phyloP scores from a whole-genome alignment of 176 grass and related monocot species.

The Canna indica region DNA sequence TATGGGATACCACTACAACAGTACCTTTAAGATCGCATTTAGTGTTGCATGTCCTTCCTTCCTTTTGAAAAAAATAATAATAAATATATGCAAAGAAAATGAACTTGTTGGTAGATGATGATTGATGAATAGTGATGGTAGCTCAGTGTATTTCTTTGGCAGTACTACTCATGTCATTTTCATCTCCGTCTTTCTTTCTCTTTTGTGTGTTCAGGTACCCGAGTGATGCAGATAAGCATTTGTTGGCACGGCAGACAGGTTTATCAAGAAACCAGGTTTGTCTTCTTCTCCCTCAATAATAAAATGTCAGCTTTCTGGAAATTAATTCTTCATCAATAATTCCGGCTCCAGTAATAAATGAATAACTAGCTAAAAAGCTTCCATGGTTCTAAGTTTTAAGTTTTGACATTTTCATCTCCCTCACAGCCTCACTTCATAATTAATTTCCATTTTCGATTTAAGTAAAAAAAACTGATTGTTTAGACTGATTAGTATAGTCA shows the following conservation, averaged over 20 bases:
- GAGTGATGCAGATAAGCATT: constrained; percentile 98
- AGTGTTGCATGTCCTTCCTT: neutral
- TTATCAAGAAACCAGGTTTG: constrained; percentile 97
- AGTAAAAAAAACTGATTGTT: too few species aligned
- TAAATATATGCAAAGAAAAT: neutral
- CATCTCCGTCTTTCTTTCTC: constrained; percentile 11
- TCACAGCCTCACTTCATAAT: too few species aligned
- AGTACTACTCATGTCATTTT: constrained; percentile 9
- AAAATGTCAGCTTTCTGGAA: neutral
- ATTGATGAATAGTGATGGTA: neutral
- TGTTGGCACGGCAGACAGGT: constrained; percentile 94
- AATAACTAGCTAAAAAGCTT: neutral
- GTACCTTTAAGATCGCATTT: neutral
- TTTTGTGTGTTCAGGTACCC: constrained; percentile 74
- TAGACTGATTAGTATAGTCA: too few species aligned
- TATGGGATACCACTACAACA: constrained; percentile 8
- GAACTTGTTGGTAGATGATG: neutral
- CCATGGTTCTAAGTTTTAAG: neutral
- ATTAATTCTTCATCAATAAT: neutral
- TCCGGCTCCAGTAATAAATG: neutral
- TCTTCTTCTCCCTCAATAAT: neutral
- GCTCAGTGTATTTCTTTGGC: neutral
- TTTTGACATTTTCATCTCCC: too few species aligned
- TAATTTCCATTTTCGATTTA: too few species aligned
- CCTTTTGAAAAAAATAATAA: neutral